Percentiles rank a stretch among this genome's conserved stretches.
Evolutionary conservation across 2,329 filamentous ascomycete genomes (phyloP).

Genomic region (Orbilia javanica): DNA sequence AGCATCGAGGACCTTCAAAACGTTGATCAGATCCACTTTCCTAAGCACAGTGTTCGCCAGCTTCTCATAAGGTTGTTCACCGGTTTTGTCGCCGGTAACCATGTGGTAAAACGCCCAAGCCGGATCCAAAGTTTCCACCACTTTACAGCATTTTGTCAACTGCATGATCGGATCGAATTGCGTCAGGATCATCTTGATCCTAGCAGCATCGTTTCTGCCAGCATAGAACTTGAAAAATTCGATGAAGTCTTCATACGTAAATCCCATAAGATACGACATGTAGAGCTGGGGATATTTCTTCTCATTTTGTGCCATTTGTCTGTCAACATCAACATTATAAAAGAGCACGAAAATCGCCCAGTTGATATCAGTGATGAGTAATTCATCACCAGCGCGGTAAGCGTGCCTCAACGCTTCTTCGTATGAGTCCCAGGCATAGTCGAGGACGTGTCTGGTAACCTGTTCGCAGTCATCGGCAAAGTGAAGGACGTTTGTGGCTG

Average conservation of each 20-base stretch:
- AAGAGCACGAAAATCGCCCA: slow-evolving; percentile 16
- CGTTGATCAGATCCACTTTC: slow-evolving; percentile 1
- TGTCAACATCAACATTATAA: slow-evolving; percentile 11
- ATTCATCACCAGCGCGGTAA: slow-evolving; percentile 10
- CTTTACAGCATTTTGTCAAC: not conserved
- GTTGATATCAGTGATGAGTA: slow-evolving; percentile 19
- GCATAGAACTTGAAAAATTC: not conserved
- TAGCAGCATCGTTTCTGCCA: slow-evolving; percentile 19
- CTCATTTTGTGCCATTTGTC: not conserved
- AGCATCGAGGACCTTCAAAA: not conserved
- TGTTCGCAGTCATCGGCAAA: not conserved
- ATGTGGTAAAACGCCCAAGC: slow-evolving; percentile 27
- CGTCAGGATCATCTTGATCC: slow-evolving; percentile 6
- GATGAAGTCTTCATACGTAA: slow-evolving; percentile 12
- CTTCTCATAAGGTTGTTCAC: slow-evolving; percentile 20
- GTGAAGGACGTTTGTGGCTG: slow-evolving; percentile 13
- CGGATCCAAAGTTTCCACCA: not conserved
- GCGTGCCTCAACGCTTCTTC: not conserved
- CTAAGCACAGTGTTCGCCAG: not conserved
- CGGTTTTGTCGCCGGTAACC: slow-evolving; percentile 20
- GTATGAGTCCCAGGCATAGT: slow-evolving; percentile 15
- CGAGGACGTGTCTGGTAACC: not conserved
- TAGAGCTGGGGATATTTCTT: not conserved
- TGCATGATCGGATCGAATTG: slow-evolving; percentile 19
- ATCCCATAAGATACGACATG: slow-evolving; percentile 5